These are phyloP conservation scores for Hymenochaete sp. DNA, from an alignment of 1,284 basidiomycete genomes.

Conservation along the genomic window DNA sequence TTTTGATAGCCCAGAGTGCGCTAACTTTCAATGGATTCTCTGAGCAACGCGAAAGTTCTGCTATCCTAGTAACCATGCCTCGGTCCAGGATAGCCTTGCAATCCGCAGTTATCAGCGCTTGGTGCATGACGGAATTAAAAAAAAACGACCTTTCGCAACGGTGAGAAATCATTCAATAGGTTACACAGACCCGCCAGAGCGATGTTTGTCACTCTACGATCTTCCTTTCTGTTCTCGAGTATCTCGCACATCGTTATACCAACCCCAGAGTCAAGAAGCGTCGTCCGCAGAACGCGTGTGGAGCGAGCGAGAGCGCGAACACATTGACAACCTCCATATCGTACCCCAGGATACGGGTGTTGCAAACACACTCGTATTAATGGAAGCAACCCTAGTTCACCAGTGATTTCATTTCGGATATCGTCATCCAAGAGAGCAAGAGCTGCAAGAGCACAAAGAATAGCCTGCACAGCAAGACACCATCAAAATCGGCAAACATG, in stretches of 20 bases:
- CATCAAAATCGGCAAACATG: neutral
- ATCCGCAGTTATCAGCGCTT: conserved; percentile 3
- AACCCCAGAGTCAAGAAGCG: conserved; percentile 72
- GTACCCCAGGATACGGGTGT: conserved; percentile 63
- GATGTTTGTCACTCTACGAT: conserved; percentile 62
- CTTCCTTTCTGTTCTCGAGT: conserved; percentile 48
- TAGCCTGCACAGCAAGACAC: conserved; percentile 38
- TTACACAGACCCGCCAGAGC: conserved; percentile 77
- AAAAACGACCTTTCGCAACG: conserved; percentile 54
- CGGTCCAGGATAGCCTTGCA: conserved; percentile 51
- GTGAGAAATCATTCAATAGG: conserved; percentile 80
- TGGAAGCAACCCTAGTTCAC: conserved; percentile 43
- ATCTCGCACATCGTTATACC: conserved; percentile 61
- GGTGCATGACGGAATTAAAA: neutral
- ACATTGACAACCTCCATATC: conserved; percentile 80
- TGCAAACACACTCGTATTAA: conserved; percentile 45
- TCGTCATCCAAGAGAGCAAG: conserved; percentile 64
- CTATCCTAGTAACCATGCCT: conserved; percentile 56
- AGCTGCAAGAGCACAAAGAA: conserved; percentile 60
- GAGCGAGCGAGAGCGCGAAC: conserved; percentile 73
- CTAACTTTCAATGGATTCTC: conserved; percentile 56
- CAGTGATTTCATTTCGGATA: conserved; percentile 59
- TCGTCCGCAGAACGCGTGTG: conserved; percentile 72
- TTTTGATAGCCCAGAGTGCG: conserved; percentile 77
- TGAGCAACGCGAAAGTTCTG: conserved; percentile 42